A percentile compares a stretch with the other conserved stretches of the same genome.
Evolutionary conservation across 2,329 filamentous ascomycete species (phyloP).

Genomic region (Westerdykella sp.): DNA sequence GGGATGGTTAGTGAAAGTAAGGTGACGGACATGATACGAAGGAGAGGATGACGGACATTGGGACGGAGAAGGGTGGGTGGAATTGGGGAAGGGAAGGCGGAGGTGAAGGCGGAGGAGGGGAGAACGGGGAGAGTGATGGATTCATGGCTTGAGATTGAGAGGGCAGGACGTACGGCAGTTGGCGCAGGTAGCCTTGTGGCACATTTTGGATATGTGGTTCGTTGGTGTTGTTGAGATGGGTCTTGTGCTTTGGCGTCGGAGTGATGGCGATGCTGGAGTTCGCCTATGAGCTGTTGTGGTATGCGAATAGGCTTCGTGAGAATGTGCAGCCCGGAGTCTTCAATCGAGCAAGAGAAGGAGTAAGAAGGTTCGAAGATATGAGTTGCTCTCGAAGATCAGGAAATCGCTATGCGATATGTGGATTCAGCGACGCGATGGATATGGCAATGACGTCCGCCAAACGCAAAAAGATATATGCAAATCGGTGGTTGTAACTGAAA

Average conservation of each 20-base stretch:
- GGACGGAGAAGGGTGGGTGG: neutral
- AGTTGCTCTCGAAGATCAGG: too few species aligned
- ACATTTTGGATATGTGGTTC: constrained; percentile 53
- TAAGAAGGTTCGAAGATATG: too few species aligned
- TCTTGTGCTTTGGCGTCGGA: neutral
- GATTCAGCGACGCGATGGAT: too few species aligned
- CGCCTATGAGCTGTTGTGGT: too few species aligned
- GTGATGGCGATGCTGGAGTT: neutral
- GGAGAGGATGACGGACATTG: neutral
- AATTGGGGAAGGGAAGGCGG: neutral
- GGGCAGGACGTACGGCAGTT: constrained; percentile 52
- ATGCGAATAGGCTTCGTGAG: too few species aligned
- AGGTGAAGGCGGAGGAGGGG: neutral
- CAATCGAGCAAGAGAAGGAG: too few species aligned
- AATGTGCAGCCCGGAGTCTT: too few species aligned
- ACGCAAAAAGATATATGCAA: too few species aligned
- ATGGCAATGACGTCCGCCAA: too few species aligned
- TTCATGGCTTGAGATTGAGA: neutral
- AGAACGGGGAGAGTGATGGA: neutral
- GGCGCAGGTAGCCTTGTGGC: constrained; percentile 56
- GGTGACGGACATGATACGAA: neutral
- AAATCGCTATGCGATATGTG: too few species aligned
- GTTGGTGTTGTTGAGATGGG: too few species aligned
- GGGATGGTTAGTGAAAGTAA: constrained; percentile 3
- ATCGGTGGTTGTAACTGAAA: too few species aligned